phyloP scores from a whole-genome alignment of 345 rosid species.

The Hibiscus syriacus region DNA sequence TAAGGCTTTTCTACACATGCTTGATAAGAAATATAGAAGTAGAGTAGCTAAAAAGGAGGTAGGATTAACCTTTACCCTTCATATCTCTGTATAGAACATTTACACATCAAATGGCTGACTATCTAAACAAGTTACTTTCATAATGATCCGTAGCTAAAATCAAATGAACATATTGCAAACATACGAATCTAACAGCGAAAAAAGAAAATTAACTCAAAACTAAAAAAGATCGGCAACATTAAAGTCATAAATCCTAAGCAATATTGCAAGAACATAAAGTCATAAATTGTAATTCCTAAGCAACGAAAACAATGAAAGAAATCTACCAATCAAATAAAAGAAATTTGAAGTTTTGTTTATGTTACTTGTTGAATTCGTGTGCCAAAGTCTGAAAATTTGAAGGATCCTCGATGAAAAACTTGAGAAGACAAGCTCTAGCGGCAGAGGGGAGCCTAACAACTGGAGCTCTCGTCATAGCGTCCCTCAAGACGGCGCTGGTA shows the following conservation, averaged over 20 bases:
- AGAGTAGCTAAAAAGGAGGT: background rate
- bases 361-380: constrained; percentile 27
- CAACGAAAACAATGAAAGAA: background rate
- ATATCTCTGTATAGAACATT: background rate
- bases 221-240: too few relatives aligned
- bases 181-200: background rate
- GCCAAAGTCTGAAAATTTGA: constrained; percentile 26
- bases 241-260: background rate
- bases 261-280: too few relatives aligned
- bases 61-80: background rate
- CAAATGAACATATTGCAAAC: background rate
- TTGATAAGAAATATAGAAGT: too few relatives aligned
- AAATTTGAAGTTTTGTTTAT: background rate
- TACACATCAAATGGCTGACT: background rate
- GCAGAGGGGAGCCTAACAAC: constrained; percentile 23
- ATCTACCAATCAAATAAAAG: background rate
- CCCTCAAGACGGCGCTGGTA: constrained; percentile 18
- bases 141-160: background rate
- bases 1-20: background rate
- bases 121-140: background rate
- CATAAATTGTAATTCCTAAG: background rate
- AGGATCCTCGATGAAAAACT: constrained; percentile 36
- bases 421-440: constrained; percentile 26
- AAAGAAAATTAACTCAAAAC: background rate
- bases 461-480: constrained; percentile 36